Base-by-base conservation (phyloP, 2,329 filamentous ascomycete genomes). In the Exserohilum rostratum region DNA sequence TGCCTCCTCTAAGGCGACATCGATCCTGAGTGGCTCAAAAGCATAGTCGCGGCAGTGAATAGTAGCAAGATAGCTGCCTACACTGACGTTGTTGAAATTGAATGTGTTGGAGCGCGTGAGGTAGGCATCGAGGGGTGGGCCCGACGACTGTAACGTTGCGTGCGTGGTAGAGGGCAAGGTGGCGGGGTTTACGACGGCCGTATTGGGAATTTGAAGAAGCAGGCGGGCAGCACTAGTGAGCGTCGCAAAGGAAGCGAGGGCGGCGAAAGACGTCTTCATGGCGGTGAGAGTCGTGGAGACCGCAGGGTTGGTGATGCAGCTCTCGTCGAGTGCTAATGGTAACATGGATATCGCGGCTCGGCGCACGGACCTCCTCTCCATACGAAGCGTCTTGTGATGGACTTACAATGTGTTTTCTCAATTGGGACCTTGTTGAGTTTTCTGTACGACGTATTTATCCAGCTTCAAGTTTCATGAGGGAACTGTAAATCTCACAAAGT, bases 1-100 rank as follows among this genome's bases (percentile, higher is more conserved):
- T 3, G 60, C 61, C 46, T 68, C 69, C 40, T 66, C 64, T 7
- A 69, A 31, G 44, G 62, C 68, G 15, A 95, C 84, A 70, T 98
- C 95, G 27, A 98, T 84, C 39, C 93, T 83, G 73, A 96, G 80
- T 10, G 91, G 90, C 64, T 86, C 84, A 73, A 97, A 98, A 48
- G 82, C 82, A 74, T 89, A 86, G 51, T 90, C 89, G 25, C 84
- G 79, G 71, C 87, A 88, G 77, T 93, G 86, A 44, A 98, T 82
- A 64, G 95, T 91, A 43, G 90, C 86, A 5, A 98, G 84, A 74
- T 97, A 97, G 53, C 87, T 90, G 1, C 88, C 89, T 0, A 82
- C 73, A 5, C 84, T 82, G 47, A 96, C 82, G 65, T 92, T 87
- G 62, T 76, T 78, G 80, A 97, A 96, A 59, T 86, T 82, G 70